phyloP scores from a whole-genome alignment of 495 filamentous ascomycete species.

The Apodospora peruviana region DNA sequence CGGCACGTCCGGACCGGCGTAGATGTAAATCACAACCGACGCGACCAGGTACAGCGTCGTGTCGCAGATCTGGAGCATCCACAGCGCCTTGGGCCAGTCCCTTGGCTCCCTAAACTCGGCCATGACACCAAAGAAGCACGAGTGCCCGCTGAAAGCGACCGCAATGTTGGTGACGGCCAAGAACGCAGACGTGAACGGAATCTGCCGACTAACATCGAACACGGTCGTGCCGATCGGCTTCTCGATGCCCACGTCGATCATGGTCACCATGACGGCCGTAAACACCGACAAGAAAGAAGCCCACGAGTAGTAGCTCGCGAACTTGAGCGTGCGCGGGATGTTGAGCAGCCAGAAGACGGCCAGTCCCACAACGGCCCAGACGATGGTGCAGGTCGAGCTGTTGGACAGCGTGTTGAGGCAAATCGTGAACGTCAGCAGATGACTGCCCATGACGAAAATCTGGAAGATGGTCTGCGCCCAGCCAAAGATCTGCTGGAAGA shows the following conservation, averaged over 20 bases:
- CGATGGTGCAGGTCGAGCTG: constrained; percentile 14
- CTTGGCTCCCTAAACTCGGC: constrained; percentile 15
- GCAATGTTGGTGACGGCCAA: constrained; percentile 16
- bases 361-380: constrained; percentile 17
- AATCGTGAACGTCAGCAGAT: constrained; percentile 17
- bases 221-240: constrained; percentile 11
- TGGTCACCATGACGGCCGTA: constrained; percentile 17
- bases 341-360: constrained; percentile 12
- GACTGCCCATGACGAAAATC: constrained; percentile 17
- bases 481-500: constrained; percentile 14
- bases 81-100: constrained; percentile 18
- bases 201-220: constrained; percentile 6
- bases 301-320: constrained; percentile 16
- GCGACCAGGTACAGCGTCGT: constrained; percentile 13
- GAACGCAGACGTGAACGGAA: constrained; percentile 13
- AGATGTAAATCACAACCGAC: constrained; percentile 51
- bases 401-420: constrained; percentile 15
- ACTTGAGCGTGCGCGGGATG: constrained; percentile 10
- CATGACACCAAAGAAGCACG: constrained; percentile 19
- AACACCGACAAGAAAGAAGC: constrained; percentile 17
- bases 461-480: constrained; percentile 17
- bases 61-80: constrained; percentile 13
- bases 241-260: constrained; percentile 18
- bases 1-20: constrained; percentile 48
- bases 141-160: constrained; percentile 19